These are phyloP conservation scores for Solanum etuberosum DNA, from an alignment of 257 asterid genomes.

Conservation along the genomic window DNA sequence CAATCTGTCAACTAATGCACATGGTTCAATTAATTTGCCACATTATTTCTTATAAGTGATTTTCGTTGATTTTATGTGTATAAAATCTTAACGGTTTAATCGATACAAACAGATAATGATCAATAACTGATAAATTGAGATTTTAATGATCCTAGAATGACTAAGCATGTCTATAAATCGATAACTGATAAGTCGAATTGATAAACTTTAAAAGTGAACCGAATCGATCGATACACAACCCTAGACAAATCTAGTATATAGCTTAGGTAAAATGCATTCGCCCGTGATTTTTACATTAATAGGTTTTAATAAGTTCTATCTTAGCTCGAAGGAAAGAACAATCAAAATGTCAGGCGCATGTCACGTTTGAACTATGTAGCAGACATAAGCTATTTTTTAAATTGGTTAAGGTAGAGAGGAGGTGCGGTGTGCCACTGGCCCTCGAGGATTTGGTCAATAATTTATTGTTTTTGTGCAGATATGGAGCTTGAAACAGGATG, in stretches of 20 bases:
- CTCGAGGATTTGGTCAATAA: neutral
- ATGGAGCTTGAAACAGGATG: constrained; percentile 77
- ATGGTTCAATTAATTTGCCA: neutral
- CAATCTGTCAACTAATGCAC: neutral
- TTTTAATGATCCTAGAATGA: neutral
- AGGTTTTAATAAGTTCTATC: neutral
- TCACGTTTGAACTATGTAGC: neutral
- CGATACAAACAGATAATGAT: too few species aligned
- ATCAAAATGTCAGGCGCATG: neutral
- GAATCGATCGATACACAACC: neutral
- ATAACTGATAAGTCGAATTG: neutral
- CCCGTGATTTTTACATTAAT: neutral
- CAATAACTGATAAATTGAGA: too few species aligned
- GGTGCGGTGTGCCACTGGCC: neutral
- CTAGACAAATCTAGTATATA: too few species aligned
- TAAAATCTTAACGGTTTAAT: too few species aligned
- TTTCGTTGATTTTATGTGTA: too few species aligned
- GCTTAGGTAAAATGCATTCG: neutral
- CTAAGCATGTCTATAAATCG: neutral
- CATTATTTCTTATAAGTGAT: too few species aligned
- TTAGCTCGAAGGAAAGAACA: neutral
- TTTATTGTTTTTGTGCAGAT: constrained; percentile 39
- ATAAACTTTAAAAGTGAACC: neutral
- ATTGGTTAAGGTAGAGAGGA: neutral
- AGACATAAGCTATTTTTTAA: neutral